Conservation (phyloP, 116 monocot species). For the Cymodocea nodosa region DNA sequence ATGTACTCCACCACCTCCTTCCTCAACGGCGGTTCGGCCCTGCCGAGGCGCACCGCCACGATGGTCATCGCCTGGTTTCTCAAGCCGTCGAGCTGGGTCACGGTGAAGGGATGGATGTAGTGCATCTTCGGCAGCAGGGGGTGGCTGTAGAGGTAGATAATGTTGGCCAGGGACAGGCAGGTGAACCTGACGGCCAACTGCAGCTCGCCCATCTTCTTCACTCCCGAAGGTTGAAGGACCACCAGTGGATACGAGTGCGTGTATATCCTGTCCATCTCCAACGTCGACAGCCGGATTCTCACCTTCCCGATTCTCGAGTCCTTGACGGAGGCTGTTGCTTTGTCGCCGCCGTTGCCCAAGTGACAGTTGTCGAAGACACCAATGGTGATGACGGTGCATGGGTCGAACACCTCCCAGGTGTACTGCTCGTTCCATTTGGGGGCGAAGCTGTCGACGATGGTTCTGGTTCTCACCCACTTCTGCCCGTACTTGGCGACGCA, state of each 20-base stretch:
- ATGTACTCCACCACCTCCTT: slow-evolving; percentile 62
- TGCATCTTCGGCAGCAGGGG: slow-evolving; percentile 67
- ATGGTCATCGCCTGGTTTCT: slow-evolving; percentile 49
- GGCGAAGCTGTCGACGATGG: slow-evolving; percentile 37
- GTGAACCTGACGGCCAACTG: slow-evolving; percentile 66
- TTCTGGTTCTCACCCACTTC: slow-evolving; percentile 83
- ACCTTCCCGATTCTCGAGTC: slow-evolving; percentile 67
- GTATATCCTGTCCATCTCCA: slow-evolving; percentile 61
- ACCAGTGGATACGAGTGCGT: slow-evolving; percentile 71
- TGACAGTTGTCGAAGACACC: slow-evolving; percentile 81
- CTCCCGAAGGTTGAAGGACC: slow-evolving; percentile 43
- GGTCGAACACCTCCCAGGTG: slow-evolving; percentile 88
- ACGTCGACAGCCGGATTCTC: slow-evolving; percentile 60
- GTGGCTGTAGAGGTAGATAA: slow-evolving; percentile 38
- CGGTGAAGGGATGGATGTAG: slow-evolving; percentile 54
- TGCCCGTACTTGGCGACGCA: slow-evolving; percentile 87
- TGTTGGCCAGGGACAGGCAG: slow-evolving; percentile 34
- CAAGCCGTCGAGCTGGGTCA: slow-evolving; percentile 48
- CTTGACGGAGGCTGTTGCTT: background rate
- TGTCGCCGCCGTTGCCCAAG: slow-evolving; percentile 12
- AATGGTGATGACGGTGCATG: slow-evolving; percentile 63
- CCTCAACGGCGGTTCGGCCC: slow-evolving; percentile 57
- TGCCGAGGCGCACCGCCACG: slow-evolving; percentile 40
- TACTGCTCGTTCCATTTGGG: slow-evolving; percentile 93
- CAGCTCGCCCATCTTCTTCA: slow-evolving; percentile 85